Conservation (phyloP, 257 asterid species). For the Haberlea rhodopensis region DNA sequence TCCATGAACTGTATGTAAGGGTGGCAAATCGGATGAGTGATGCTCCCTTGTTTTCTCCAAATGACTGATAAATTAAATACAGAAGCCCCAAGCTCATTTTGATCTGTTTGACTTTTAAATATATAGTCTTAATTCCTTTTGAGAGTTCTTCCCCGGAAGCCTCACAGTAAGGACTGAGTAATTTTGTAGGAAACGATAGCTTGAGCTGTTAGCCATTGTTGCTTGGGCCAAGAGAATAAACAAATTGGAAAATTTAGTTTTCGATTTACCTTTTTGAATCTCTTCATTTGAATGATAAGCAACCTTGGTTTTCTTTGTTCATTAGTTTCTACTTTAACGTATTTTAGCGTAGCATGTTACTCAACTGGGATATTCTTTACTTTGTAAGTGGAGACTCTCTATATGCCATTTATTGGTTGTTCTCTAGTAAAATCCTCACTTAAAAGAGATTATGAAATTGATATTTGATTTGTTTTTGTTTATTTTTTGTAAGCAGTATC, state of each 20-base stretch:
- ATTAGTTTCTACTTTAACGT: not conserved
- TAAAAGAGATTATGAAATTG: not conserved
- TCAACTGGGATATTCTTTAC: not conserved
- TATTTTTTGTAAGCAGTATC: not conserved
- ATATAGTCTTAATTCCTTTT: too few relatives aligned
- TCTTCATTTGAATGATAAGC: not conserved
- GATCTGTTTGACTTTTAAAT: too few relatives aligned
- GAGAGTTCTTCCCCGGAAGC: not conserved
- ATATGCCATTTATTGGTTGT: not conserved
- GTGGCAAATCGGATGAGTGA: not conserved
- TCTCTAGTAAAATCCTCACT: not conserved
- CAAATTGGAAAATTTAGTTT: not conserved
- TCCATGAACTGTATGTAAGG: not conserved
- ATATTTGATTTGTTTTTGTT: not conserved
- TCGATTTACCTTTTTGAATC: not conserved
- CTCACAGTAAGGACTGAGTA: not conserved
- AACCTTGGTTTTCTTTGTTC: not conserved
- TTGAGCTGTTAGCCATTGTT: not conserved
- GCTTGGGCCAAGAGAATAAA: not conserved
- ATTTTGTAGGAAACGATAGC: not conserved
- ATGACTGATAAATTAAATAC: not conserved
- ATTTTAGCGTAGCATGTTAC: not conserved
- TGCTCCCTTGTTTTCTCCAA: too few relatives aligned
- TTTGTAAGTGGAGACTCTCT: not conserved
- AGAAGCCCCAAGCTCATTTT: not conserved